Base-by-base conservation (phyloP, 2,329 filamentous ascomycete genomes). In the Aurifilum marmelostoma region DNA sequence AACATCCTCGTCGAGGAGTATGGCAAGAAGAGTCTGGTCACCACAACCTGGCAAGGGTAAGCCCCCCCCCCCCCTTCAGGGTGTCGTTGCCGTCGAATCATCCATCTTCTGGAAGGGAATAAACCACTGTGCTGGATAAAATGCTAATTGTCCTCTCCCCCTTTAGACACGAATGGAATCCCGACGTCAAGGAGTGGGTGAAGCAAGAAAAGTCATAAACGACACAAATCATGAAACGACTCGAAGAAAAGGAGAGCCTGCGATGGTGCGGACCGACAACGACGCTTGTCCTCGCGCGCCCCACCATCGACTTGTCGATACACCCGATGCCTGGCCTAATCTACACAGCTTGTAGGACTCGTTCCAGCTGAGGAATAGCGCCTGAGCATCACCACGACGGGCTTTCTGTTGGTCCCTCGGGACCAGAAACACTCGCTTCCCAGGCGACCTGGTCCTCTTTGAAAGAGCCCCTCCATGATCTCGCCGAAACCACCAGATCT, bases 1-100 rank as follows among this genome's bases (percentile, higher is more conserved):
- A 84, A 84, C 75, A 87, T 92, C 37, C 78, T 93, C 67, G 82
- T 83, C 3, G 85, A 88, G 39, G 91, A 93, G 80, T 93, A 93
- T 74, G 83, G 86, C 39, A 77, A 81, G n/a, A 87, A 85, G 79
- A 86, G 87, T 34, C 76, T 92, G 67, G 84, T 87, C 0, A 80
- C 81, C 2, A 91, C 89, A 1, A 81, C 87, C 66, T 91, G 86
- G 80, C 80, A 87, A 75, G 86, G 85, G 89, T 91, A 78, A 77
- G 88, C 83, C 69, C 66, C n/a, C n/a, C n/a, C n/a, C n/a, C n/a
- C n/a, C n/a, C n/a, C n/a, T n/a, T n/a, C n/a, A n/a, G n/a, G n/a
- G n/a, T n/a, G n/a, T n/a, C n/a, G n/a, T n/a, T n/a, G n/a, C n/a
- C n/a, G n/a, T n/a, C n/a, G n/a, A n/a, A n/a, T 34, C 34, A 4